Evolutionary conservation across 1,284 basidiomycete species (phyloP).

Genomic region (Cutaneotrichosporon cutaneum): DNA sequence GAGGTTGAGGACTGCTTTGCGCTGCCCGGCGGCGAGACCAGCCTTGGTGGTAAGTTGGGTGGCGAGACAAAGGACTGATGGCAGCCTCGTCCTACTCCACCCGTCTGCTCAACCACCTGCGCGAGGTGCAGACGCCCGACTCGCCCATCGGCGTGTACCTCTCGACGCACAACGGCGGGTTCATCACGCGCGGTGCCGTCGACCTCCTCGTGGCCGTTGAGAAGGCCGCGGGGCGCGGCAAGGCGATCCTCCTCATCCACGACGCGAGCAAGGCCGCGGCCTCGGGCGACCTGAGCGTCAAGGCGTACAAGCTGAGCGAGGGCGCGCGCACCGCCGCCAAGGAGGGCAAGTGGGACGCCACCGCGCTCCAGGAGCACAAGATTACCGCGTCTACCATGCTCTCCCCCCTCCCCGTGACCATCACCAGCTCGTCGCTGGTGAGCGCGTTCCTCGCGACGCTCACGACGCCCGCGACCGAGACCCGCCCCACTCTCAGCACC

Average conservation of each 20-base stretch:
- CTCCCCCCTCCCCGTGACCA: conserved; percentile 81
- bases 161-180: conserved; percentile 83
- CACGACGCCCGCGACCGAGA: conserved; percentile 51
- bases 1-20: conserved; percentile 93
- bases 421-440: conserved; percentile 83
- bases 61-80: neutral
- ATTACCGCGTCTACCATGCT: conserved; percentile 88
- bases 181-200: conserved; percentile 83
- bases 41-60: conserved; percentile 37
- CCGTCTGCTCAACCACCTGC: conserved; percentile 45
- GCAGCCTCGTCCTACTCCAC: conserved; percentile 46
- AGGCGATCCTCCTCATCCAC: conserved; percentile 85
- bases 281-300: conserved; percentile 83
- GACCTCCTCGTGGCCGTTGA: conserved; percentile 76
- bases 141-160: conserved; percentile 97
- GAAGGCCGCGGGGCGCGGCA: conserved; percentile 64
- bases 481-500: conserved; percentile 40
- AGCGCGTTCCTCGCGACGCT: conserved; percentile 79
- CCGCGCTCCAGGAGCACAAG: conserved; percentile 80
- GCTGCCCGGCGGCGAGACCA: conserved; percentile 58
- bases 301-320: conserved; percentile 83
- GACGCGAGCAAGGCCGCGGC: conserved; percentile 66
- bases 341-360: conserved; percentile 79
- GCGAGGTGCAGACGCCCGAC: conserved; percentile 85
- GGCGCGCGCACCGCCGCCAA: conserved; percentile 84